Evolutionary conservation across 2,329 filamentous ascomycete species (phyloP).

Genomic region (Mollisia scopiformis): DNA sequence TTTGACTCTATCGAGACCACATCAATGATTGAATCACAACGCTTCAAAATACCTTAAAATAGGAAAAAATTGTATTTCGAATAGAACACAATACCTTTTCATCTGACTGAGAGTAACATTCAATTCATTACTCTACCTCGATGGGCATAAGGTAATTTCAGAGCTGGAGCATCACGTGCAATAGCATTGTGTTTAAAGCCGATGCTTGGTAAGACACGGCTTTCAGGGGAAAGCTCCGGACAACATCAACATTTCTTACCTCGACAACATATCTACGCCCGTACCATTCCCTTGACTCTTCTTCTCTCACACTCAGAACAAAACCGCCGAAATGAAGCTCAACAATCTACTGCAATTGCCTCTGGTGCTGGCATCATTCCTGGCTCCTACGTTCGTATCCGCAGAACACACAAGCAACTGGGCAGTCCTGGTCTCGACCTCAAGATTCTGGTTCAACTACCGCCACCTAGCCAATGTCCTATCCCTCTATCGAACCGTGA

Average conservation of each 20-base stretch:
- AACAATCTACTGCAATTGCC: slow-evolving; percentile 42
- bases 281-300: not conserved
- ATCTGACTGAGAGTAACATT: no score
- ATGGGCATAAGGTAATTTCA: no score
- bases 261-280: not conserved
- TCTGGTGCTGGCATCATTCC: slow-evolving; percentile 50
- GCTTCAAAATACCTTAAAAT: no score
- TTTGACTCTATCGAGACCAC: no score
- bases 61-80: no score
- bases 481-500: slow-evolving; percentile 96
- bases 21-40: no score
- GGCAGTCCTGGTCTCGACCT: slow-evolving; percentile 98
- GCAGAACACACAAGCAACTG: slow-evolving; percentile 96
- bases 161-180: not conserved
- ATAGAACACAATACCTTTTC: no score
- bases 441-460: slow-evolving; percentile 99
- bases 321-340: slow-evolving; percentile 51
- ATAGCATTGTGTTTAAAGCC: not conserved
- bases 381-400: slow-evolving; percentile 43
- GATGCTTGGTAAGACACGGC: not conserved
- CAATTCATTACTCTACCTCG: no score
- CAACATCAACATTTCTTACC: not conserved
- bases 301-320: not conserved
- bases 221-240: not conserved
- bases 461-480: slow-evolving; percentile 97